Conservation (phyloP, 1,139 yeast genomes). For the Lodderomyces metapsilosis region DNA sequence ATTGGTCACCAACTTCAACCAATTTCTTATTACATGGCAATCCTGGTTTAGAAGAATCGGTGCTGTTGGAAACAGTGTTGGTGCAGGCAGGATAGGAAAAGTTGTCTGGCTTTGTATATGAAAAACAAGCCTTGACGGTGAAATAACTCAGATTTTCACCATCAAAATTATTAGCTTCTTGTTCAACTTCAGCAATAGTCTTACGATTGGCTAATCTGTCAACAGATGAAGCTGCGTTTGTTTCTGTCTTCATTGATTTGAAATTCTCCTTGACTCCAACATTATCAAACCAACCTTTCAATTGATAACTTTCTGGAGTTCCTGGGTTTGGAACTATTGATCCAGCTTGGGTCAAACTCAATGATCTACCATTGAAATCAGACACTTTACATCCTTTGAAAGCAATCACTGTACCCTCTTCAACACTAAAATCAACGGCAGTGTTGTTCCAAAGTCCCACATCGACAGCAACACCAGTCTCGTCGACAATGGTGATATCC, state of each 20-base stretch:
- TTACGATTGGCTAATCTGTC: slow-evolving; percentile 53
- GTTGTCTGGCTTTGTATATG: slow-evolving; percentile 68
- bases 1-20: slow-evolving; percentile 63
- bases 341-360: slow-evolving; percentile 80
- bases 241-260: slow-evolving; percentile 50
- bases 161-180: slow-evolving; percentile 46
- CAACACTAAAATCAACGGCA: slow-evolving; percentile 71
- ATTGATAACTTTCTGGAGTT: slow-evolving; percentile 77
- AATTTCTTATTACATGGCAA: slow-evolving; percentile 77
- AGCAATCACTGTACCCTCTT: slow-evolving; percentile 87
- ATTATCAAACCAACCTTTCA: slow-evolving; percentile 94
- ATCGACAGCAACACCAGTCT: slow-evolving; percentile 69
- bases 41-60: slow-evolving; percentile 19
- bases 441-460: slow-evolving; percentile 90
- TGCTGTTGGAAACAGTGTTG: slow-evolving; percentile 30
- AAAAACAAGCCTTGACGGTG: slow-evolving; percentile 68
- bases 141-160: slow-evolving; percentile 80
- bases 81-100: slow-evolving; percentile 92
- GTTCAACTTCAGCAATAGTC: slow-evolving; percentile 64
- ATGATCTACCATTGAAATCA: slow-evolving; percentile 84
- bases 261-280: slow-evolving; percentile 66
- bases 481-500: slow-evolving; percentile 83
- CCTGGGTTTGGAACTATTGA: slow-evolving; percentile 80
- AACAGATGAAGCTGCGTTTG: slow-evolving; percentile 23
- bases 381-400: slow-evolving; percentile 87